Evolutionary conservation across 495 filamentous ascomycete genomes (phyloP), one percentile per base, ranked within the genome.

Genomic region (Apodospora peruviana): DNA sequence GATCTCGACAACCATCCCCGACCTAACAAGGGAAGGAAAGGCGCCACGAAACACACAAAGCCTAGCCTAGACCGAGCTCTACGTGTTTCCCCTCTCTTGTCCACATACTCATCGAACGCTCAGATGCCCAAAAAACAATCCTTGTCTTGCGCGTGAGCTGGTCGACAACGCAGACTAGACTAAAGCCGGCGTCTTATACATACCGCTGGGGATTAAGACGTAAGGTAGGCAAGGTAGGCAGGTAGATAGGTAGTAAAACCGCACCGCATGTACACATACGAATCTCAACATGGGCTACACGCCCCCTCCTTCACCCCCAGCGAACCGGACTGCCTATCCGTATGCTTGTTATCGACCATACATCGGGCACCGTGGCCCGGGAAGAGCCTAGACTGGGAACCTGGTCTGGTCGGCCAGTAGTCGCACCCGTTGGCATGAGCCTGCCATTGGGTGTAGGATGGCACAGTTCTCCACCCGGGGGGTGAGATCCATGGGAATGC

Each of bases 401-500:
- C 42, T 48, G 23, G 40, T 41, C 41, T 57, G 47, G 41, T 56
- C 50, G 37, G 22, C 49, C 55, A 51, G 49, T 32, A 45, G 50
- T 43, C 40, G 48, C 45, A 54, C 7, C 36, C 39, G 32, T 25
- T n/a, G 24, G 43, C 3, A 35, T 51, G 41, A 23, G 20, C 38
- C 35, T 43, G 47, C 38, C 43, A 61, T 23, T 21, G 18, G 39
- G 20, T 14, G 5, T 64, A 58, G 60, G 60, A 51, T 43, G 47
- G 21, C 29, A 41, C 35, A 1, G 20, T 48, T 55, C 54, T 50
- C 56, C 53, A 54, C 53, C n/a, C 50, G 32, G 42, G 37, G 37
- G 45, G 45, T 27, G 39, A 54, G 44, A 62, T 38, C 59, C 58
- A 58, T 43, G 53, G 45, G 43, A 50, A 45, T n/a, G 42, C 38